Evolutionary conservation across 768 basidiomycete species (phyloP).

Genomic region (Candolleomyces aberdarensis): DNA sequence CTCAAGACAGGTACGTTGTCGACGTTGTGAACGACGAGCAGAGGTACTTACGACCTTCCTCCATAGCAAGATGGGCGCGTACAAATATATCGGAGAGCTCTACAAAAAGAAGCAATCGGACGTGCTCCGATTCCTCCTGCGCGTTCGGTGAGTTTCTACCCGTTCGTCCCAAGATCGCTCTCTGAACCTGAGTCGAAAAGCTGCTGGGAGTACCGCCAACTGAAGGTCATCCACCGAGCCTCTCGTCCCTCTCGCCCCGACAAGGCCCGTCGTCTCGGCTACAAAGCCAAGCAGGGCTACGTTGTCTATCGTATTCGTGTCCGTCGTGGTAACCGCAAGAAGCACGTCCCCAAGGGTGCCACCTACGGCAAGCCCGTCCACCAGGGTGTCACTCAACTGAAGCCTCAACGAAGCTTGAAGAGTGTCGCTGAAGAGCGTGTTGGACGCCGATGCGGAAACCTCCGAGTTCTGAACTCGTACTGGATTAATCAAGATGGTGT

Average conservation of each 20-base stretch:
- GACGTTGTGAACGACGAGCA: conserved; percentile 14
- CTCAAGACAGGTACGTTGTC: conserved; percentile 34
- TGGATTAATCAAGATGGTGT: conserved; percentile 99
- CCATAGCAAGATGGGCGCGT: conserved; percentile 77
- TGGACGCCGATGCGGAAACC: conserved; percentile 91
- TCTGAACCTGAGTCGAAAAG: conserved; percentile 30
- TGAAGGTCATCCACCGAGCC: conserved; percentile 97
- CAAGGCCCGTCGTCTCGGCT: conserved; percentile 97
- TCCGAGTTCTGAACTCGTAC: conserved; percentile 97
- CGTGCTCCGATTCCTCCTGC: conserved; percentile 95
- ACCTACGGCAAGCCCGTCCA: conserved; percentile 99
- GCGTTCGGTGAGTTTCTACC: conserved; percentile 67
- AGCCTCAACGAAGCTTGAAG: conserved; percentile 91
- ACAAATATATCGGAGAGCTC: conserved; percentile 95
- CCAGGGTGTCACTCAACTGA: conserved; percentile 99
- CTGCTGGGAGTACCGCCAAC: conserved; percentile 98
- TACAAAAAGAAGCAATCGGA: conserved; percentile 99
- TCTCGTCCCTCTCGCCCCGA: conserved; percentile 98
- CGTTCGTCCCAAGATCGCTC: not conserved
- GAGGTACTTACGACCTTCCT: conserved; percentile 12
- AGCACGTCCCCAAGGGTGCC: conserved; percentile 97
- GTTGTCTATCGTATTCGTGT: conserved; percentile 97
- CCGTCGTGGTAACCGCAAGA: conserved; percentile 98
- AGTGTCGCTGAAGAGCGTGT: conserved; percentile 98
- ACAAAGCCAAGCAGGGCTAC: conserved; percentile 99